Evolutionary conservation across 495 filamentous ascomycete genomes (phyloP), one percentile per base, ranked within the genome.

Genomic region (Penicillium psychrofluorescens): DNA sequence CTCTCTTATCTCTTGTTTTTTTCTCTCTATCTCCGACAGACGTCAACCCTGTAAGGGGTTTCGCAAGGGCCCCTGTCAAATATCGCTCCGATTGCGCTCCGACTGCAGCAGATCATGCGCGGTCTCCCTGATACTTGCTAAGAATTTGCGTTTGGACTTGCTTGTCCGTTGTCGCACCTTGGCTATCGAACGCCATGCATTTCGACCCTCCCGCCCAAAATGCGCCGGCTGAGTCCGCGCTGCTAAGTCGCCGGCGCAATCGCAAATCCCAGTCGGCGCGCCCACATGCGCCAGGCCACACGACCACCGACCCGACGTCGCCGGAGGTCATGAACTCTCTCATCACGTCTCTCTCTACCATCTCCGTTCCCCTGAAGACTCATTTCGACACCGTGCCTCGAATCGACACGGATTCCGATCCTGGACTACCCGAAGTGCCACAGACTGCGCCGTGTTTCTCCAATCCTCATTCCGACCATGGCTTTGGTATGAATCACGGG

Each of bases 281-380:
- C 44, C 52, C 55, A 12, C 61, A 60, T 34, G 53, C 55, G 7
- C 29, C 55, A 16, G 60, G 51, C 45, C 51, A 22, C 22, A 22
- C 58, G 14, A 41, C 52, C 27, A 48, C 62, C 10, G 65, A 71
- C 45, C 79, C 88, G 36, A 83, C 86, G 2, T 92, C 90, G 11
- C 88, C 92, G 22, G 90, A 95, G 63, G 86, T 98, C 38, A 97
- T 98, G 48, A 90, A 86, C 40, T 89, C 86, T 33, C 74, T 98
- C 40, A 95, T 98, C 62, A 90, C 89, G 40, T 92, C 90, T 4
- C 78, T 98, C 12, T 89, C 88, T 13, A 79, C 83, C 58, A 94
- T 97, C 49, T 90, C 88, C 0, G 73, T 78, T 38, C 85, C 88
- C 15, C 74, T 84, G 47, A 81, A 77, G 55, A 74, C 77, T 34